Percentiles rank a stretch among this genome's conserved stretches.
Evolutionary conservation across 1,139 yeast species (phyloP).

Genomic region (Pichia inconspicua): DNA sequence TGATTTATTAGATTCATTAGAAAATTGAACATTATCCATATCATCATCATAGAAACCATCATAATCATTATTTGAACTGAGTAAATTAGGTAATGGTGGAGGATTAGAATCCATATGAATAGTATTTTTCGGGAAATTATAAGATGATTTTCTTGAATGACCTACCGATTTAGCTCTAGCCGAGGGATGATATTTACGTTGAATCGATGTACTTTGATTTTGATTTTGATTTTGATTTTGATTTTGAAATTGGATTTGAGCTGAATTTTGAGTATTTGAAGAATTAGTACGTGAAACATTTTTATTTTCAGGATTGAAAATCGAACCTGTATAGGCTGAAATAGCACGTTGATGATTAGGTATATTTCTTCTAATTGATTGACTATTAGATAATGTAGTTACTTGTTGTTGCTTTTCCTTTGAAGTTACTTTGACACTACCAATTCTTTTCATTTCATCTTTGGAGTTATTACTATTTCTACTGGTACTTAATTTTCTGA

Average conservation of each 20-base stretch:
- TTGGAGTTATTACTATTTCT: constrained; percentile 16
- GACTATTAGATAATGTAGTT: background rate
- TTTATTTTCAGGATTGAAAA: constrained; percentile 15
- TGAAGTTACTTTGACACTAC: constrained; percentile 55
- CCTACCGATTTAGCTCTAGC: constrained; percentile 89
- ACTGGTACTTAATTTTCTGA: constrained; percentile 27
- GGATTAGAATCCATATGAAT: constrained; percentile 29
- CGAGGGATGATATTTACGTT: constrained; percentile 56
- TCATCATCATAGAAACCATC: constrained; percentile 65
- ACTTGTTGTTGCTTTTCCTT: constrained; percentile 36
- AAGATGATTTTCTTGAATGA: constrained; percentile 60
- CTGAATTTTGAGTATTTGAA: background rate
- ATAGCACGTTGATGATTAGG: constrained; percentile 29
- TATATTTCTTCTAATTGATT: constrained; percentile 20
- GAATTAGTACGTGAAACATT: background rate
- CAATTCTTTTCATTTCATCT: constrained; percentile 54
- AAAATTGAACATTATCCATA: constrained; percentile 30
- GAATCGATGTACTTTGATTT: background rate
- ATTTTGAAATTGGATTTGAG: background rate
- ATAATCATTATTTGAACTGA: constrained; percentile 18
- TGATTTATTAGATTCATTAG: constrained; percentile 18
- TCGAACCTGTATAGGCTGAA: constrained; percentile 27
- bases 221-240: background rate
- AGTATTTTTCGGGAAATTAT: constrained; percentile 27
- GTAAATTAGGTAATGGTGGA: constrained; percentile 42